Evolutionary conservation across 2,329 filamentous ascomycete species (phyloP).

Genomic region (Pyricularia grisea): DNA sequence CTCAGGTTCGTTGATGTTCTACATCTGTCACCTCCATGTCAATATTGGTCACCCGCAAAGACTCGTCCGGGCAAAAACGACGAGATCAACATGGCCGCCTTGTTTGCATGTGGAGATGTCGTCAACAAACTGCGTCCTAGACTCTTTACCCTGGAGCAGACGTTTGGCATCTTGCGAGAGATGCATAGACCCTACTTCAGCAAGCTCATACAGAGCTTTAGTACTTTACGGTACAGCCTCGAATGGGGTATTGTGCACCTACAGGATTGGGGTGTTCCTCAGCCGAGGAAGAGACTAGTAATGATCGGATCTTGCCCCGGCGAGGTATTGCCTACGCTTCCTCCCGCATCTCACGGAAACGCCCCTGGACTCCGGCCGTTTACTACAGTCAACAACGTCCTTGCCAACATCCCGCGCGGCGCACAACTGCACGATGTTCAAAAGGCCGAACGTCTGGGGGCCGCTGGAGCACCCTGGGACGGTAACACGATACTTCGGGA

Average conservation of each 20-base stretch:
- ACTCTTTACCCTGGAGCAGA: constrained; percentile 71
- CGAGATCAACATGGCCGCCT: constrained; percentile 54
- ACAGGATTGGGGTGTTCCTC: constrained; percentile 27
- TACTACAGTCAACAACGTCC: constrained; percentile 33
- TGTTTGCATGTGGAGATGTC: constrained; percentile 44
- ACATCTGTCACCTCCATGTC: constrained; percentile 71
- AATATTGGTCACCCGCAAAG: constrained; percentile 65
- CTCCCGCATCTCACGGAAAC: constrained; percentile 47
- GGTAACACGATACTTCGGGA: constrained; percentile 35
- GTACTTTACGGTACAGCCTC: constrained; percentile 57
- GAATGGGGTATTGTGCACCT: constrained; percentile 41
- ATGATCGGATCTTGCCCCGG: constrained; percentile 57
- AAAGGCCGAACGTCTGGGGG: constrained; percentile 13
- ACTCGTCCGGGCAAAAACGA: constrained; percentile 50
- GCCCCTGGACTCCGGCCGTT: constrained; percentile 26
- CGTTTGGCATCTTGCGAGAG: constrained; percentile 52
- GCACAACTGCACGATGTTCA: constrained; percentile 28
- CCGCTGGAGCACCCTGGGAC: constrained; percentile 30
- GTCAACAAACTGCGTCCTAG: constrained; percentile 52
- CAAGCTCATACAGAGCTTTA: constrained; percentile 53
- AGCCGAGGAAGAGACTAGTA: constrained; percentile 40
- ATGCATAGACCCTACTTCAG: constrained; percentile 47
- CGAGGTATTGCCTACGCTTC: constrained; percentile 58
- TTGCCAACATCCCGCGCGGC: constrained; percentile 22
- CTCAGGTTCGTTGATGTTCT: constrained; percentile 49